Evolutionary conservation across 805 yeast genomes (phyloP).

Genomic region (Candida vartiovaarae): DNA sequence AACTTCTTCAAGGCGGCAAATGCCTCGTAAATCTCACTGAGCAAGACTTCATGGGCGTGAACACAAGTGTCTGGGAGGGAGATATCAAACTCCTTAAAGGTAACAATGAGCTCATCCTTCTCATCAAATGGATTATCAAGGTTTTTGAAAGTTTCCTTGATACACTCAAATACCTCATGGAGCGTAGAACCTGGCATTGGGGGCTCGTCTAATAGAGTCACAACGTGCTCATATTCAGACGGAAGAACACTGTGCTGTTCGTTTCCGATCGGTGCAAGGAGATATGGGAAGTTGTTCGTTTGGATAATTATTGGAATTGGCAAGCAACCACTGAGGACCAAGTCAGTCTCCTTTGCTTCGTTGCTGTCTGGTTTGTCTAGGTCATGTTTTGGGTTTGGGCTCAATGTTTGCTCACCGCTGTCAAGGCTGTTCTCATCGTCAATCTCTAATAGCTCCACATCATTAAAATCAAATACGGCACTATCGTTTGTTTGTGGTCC

Average conservation of each 20-base stretch:
- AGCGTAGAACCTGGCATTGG: conserved; percentile 9
- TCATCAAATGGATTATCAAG: conserved; percentile 16
- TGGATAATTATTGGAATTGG: conserved; percentile 18
- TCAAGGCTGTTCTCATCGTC: not conserved
- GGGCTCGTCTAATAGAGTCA: conserved; percentile 16
- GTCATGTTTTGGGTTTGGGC: not conserved
- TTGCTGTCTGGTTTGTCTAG: no score
- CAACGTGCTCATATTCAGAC: conserved; percentile 8
- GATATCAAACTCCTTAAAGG: conserved; percentile 17
- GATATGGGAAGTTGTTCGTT: conserved; percentile 15
- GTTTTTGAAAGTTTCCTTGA: conserved; percentile 13
- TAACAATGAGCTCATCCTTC: conserved; percentile 13
- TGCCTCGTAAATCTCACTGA: conserved; percentile 14
- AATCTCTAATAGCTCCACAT: not conserved
- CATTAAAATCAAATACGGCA: not conserved
- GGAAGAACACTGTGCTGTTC: conserved; percentile 3
- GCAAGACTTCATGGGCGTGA: conserved; percentile 12
- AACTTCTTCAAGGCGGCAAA: conserved; percentile 6
- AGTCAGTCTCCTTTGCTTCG: no score
- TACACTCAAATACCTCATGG: conserved; percentile 10
- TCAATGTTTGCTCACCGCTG: no score
- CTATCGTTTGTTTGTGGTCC: not conserved
- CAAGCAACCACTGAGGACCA: not conserved
- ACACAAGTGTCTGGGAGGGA: conserved; percentile 14
- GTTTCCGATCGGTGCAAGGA: conserved; percentile 14